Base-by-base conservation (phyloP, 208 protist genomes). In the Acanthamoeba rhysodes region DNA sequence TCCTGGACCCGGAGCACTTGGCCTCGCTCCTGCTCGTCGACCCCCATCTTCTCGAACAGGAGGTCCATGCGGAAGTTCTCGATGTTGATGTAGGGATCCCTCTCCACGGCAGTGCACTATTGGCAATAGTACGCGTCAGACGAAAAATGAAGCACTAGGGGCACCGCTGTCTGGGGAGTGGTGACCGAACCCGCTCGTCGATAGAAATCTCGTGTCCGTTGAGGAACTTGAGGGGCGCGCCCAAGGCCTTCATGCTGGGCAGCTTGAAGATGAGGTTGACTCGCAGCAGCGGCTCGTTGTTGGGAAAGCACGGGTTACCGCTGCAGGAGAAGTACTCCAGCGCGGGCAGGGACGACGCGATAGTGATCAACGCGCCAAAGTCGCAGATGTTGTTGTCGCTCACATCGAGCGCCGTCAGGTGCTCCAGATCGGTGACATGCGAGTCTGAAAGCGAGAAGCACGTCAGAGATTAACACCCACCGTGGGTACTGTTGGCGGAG, bases 11-110 rank as follows among this genome's bases (percentile, higher is more conserved):
- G 32, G 9, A 78, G 57, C 34, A 78, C 64, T 6, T 76, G 34
- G 7, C 41, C 87, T 9, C 24, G 24, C 32, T 57, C 24, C 10
- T 53, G 32, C 59, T 93, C 66, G 41, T 70, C 64, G 29, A 93
- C 62, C 5, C 32, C 37, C 14, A 93, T 5, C 57, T 70, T 76
- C 66, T 93, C 87, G 41, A 93, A 93, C 22, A 93, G 41, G 32
- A 93, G 64, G 41, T 93, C 87, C 87, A 93, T 76, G 27, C 66
- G 57, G 87, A 93, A 93, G 62, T 93, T 76, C 45, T 93, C 87
- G 12, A 93, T 41, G 24, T 93, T 62, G 34, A 78, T 41, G 32
- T 45, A 8, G 22, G 57, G 87, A 2, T 78, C 57, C 59, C 87
- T 34, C 48, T 76, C 87, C 41, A 78, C n/a, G 7, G 87, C 57